A percentile compares a stretch with the other conserved stretches of the same genome.
Evolutionary conservation across 208 protist genomes (phyloP).

Genomic region (Leishmania major): DNA sequence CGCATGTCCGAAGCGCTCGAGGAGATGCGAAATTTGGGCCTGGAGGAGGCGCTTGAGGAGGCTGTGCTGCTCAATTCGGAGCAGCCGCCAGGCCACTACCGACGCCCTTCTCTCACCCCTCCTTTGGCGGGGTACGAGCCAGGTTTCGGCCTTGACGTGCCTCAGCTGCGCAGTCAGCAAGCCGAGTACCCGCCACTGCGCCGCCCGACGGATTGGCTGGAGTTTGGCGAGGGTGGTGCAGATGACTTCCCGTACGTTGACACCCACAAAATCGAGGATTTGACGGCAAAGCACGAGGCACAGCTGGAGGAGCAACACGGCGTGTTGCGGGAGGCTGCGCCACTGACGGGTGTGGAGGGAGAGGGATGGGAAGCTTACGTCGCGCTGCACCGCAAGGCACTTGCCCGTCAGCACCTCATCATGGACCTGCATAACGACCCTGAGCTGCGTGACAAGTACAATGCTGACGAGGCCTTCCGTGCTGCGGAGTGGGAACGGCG

Average conservation of each 20-base stretch:
- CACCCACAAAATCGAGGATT: conserved; percentile 58
- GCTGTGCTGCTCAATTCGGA: conserved; percentile 70
- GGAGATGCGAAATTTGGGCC: conserved; percentile 55
- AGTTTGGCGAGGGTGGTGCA: conserved; percentile 24
- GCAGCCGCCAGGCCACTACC: conserved; percentile 72
- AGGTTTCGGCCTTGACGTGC: conserved; percentile 85
- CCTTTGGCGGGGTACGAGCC: conserved; percentile 83
- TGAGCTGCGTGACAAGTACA: conserved; percentile 58
- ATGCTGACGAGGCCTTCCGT: conserved; percentile 54
- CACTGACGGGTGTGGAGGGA: conserved; percentile 82
- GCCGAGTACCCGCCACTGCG: conserved; percentile 70
- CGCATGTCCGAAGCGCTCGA: conserved; percentile 81
- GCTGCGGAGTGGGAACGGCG: conserved; percentile 56
- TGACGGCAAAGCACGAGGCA: conserved; percentile 38
- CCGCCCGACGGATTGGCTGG: conserved; percentile 60
- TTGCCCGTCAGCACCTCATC: conserved; percentile 80
- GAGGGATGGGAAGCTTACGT: conserved; percentile 86
- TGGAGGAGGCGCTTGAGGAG: conserved; percentile 61
- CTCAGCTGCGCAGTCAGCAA: conserved; percentile 78
- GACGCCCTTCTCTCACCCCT: conserved; percentile 78
- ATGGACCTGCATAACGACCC: conserved; percentile 78
- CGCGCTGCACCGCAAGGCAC: conserved; percentile 79
- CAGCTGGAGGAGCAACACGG: conserved; percentile 65
- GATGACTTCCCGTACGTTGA: conserved; percentile 74
- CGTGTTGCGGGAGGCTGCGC: conserved; percentile 64